Conservation (phyloP, 2,329 filamentous ascomycete genomes). For the Epichloe bromicola region DNA sequence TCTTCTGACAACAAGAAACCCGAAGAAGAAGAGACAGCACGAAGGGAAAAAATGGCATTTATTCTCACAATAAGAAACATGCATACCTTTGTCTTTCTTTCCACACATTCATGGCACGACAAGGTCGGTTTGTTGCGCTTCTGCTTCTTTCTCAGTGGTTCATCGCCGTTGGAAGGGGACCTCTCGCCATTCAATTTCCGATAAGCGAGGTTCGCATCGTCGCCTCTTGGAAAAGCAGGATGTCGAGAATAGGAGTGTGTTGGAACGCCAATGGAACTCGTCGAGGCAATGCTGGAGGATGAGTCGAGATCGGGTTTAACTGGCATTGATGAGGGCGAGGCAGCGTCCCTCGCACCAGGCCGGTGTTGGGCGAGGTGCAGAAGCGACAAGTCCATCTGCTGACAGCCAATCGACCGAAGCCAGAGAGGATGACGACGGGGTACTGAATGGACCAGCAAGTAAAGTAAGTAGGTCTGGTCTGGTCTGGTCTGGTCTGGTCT, state of each 20-base stretch:
- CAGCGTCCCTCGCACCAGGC: conserved; percentile 1
- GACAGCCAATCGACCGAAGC: background rate
- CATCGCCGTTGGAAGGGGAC: conserved; percentile 15
- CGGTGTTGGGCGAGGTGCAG: conserved; percentile 5
- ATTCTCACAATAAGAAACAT: background rate
- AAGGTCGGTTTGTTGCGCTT: conserved; percentile 75
- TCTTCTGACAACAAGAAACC: background rate
- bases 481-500: background rate
- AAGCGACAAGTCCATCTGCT: conserved; percentile 5
- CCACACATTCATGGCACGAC: conserved; percentile 68
- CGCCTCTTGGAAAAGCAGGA: conserved; percentile 2
- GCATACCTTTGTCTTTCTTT: conserved; percentile 67
- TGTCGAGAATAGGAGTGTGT: conserved; percentile 5
- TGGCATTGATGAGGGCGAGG: conserved; percentile 2
- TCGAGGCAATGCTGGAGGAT: conserved; percentile 2
- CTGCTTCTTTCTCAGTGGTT: conserved; percentile 55
- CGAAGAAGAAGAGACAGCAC: background rate
- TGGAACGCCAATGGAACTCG: background rate
- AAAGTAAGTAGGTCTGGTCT: background rate
- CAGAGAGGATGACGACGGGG: background rate
- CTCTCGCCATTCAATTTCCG: conserved; percentile 4
- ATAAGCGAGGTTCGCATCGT: conserved; percentile 7
- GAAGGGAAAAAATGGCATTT: background rate
- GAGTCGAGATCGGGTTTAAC: conserved; percentile 5
- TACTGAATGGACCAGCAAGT: background rate